Percentiles rank a stretch among this genome's conserved stretches.
Conservation (phyloP, 306 rosid genomes). For the Geum urbanum region DNA sequence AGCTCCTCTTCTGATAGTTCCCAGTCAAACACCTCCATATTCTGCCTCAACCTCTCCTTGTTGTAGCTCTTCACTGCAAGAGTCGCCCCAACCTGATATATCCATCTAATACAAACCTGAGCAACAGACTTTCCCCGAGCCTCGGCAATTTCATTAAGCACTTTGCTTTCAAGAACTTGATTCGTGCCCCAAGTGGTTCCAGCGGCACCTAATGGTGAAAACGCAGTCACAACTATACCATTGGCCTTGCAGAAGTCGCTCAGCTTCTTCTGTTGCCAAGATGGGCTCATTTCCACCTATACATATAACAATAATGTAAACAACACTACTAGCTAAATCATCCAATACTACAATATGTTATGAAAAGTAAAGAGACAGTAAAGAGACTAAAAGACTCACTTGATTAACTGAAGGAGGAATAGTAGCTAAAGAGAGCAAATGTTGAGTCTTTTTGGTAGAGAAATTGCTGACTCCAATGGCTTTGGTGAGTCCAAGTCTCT, state of each 20-base stretch:
- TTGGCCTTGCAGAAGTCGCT: constrained; percentile 44
- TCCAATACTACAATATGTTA: too few relatives aligned
- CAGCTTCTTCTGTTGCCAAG: constrained; percentile 61
- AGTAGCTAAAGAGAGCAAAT: too few relatives aligned
- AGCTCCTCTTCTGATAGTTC: constrained; percentile 32
- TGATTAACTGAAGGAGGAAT: too few relatives aligned
- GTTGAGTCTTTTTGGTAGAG: too few relatives aligned
- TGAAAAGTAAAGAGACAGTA: too few relatives aligned
- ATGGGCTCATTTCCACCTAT: constrained; percentile 61
- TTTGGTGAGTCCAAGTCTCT: too few relatives aligned
- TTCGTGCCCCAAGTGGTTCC: constrained; percentile 45
- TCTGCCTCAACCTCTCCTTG: constrained; percentile 47
- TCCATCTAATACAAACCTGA: constrained; percentile 50
- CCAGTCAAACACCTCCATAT: constrained; percentile 54
- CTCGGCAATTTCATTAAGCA: constrained; percentile 45
- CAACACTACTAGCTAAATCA: too few relatives aligned
- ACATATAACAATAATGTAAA: neutral
- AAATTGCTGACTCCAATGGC: too few relatives aligned
- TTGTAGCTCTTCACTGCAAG: constrained; percentile 47
- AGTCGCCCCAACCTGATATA: constrained; percentile 37
- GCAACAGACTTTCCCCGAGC: constrained; percentile 10
- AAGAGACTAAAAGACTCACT: too few relatives aligned
- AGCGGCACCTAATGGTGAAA: constrained; percentile 49
- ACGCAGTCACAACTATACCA: constrained; percentile 48
- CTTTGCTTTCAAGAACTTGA: constrained; percentile 47